Base-by-base conservation (phyloP, 352 stramenopile species). In the Pythium coloratum region DNA sequence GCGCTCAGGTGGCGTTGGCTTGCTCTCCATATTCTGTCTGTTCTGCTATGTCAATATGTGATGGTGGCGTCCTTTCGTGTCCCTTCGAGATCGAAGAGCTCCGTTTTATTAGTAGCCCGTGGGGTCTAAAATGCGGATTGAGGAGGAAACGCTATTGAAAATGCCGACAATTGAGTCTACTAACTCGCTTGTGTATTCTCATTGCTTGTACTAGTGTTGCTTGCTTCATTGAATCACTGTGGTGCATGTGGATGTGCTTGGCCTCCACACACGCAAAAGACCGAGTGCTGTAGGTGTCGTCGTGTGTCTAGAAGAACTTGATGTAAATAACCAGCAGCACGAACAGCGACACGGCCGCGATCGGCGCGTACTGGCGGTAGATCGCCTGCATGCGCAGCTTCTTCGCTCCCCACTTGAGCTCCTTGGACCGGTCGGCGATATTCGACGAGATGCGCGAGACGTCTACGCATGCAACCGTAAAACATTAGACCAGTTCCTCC, bases 401-500 rank as follows among this genome's bases (percentile, higher is more conserved):
- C 77, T 98, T 98, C 53, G 97, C 94, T 32, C 96, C 96, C 95
- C 95, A 99, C 75, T 99, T 99, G 65, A 99, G 98, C 49, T 98
- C 97, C 70, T 98, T 99, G 50, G 89, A 98, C 62, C 98, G 91
- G 59, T 94, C 80, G 33, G 89, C 84, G 59, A 98, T 76, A 69
- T 94, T 96, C n/a, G 86, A 95, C 40, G 91, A 96, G 59, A 95
- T 95, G 20, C 86, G 78, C 42, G 85, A 94, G 20, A 97, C 86
- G 53, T 95, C 90, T 97, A 66, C 13, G 58, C 1, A 28, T 18
- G 55, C 12, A 60, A 20, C 12, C 10, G 59, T 12, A 47, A 20
- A 53, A 2, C 33, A 14, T 51, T 10, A 32, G 18, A 9, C 18
- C 30, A 13, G 18, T 34, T 36, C 32, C 13, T 20, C 20, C 44